Percentiles rank a stretch among this genome's conserved stretches.
These are phyloP conservation scores for Hanseniaspora vineae DNA, from an alignment of 805 yeast genomes.

Conservation along the genomic window DNA sequence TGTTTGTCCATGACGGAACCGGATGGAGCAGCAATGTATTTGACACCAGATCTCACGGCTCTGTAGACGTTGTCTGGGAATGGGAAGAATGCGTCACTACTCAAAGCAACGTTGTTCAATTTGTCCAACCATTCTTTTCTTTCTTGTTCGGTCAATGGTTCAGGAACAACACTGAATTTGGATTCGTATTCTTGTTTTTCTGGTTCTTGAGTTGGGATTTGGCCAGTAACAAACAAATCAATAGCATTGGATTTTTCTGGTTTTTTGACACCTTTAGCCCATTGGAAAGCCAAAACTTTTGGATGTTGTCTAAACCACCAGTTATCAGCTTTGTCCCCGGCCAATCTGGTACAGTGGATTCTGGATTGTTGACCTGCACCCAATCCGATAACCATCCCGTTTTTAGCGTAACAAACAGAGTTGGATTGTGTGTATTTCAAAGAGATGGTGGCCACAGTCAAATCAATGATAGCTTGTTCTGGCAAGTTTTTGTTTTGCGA, in stretches of 20 bases:
- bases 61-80: conserved; percentile 98
- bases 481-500: conserved; percentile 77
- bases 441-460: conserved; percentile 95
- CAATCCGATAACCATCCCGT: conserved; percentile 97
- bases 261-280: conserved; percentile 97
- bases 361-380: conserved; percentile 99
- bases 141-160: conserved; percentile 70
- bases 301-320: conserved; percentile 99
- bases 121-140: conserved; percentile 76
- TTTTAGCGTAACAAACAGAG: conserved; percentile 96
- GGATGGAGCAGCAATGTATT: conserved; percentile 90
- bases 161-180: conserved; percentile 75
- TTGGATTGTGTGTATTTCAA: conserved; percentile 96
- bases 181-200: conserved; percentile 87
- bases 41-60: conserved; percentile 94
- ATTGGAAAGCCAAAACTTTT: conserved; percentile 76
- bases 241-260: conserved; percentile 98
- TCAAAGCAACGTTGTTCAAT: conserved; percentile 75
- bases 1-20: conserved; percentile 98
- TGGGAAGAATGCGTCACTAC: conserved; percentile 99
- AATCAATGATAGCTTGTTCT: conserved; percentile 84
- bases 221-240: conserved; percentile 83
- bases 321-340: conserved; percentile 98
- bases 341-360: conserved; percentile 97
- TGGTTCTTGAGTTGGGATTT: conserved; percentile 84